These are phyloP conservation scores for Allium sativum DNA, from an alignment of 106 monocot genomes.

Conservation along the genomic window DNA sequence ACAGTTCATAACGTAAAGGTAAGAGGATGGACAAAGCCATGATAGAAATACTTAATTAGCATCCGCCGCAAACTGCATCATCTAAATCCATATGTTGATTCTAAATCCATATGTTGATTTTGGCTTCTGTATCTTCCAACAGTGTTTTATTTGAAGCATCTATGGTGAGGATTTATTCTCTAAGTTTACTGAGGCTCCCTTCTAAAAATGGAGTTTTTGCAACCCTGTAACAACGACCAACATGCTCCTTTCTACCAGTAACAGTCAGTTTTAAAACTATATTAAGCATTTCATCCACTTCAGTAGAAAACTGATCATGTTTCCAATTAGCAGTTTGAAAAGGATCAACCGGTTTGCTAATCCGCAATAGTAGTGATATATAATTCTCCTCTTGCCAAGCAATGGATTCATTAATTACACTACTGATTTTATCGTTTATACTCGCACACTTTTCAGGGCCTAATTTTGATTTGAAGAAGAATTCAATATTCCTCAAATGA, in stretches of 20 bases:
- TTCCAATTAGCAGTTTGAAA: too few relatives aligned
- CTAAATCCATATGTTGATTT: constrained; percentile 64
- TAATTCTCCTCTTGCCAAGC: constrained; percentile 41
- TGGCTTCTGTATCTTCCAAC: constrained; percentile 55
- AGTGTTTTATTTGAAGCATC: constrained; percentile 71
- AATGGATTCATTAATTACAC: constrained; percentile 21
- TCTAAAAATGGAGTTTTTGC: constrained; percentile 41
- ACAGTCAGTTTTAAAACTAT: too few relatives aligned
- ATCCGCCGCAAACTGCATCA: constrained; percentile 67
- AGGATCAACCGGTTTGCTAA: constrained; percentile 4
- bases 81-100: constrained; percentile 73
- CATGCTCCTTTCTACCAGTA: too few relatives aligned
- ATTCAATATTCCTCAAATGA: constrained; percentile 25
- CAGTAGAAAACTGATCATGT: too few relatives aligned
- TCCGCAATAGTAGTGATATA: constrained; percentile 12
- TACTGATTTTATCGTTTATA: constrained; percentile 24
- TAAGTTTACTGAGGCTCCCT: constrained; percentile 45
- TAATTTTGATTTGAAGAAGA: constrained; percentile 30
- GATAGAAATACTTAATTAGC: too few relatives aligned
- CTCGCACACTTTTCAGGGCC: constrained; percentile 29
- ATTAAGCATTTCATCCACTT: too few relatives aligned
- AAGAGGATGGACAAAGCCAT: too few relatives aligned
- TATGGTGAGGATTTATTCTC: constrained; percentile 49
- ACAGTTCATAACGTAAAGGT: too few relatives aligned
- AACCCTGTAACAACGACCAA: constrained; percentile 14